These are phyloP conservation scores for Byssothecium circinans DNA, from an alignment of 2,329 filamentous ascomycete genomes.

Conservation along the genomic window DNA sequence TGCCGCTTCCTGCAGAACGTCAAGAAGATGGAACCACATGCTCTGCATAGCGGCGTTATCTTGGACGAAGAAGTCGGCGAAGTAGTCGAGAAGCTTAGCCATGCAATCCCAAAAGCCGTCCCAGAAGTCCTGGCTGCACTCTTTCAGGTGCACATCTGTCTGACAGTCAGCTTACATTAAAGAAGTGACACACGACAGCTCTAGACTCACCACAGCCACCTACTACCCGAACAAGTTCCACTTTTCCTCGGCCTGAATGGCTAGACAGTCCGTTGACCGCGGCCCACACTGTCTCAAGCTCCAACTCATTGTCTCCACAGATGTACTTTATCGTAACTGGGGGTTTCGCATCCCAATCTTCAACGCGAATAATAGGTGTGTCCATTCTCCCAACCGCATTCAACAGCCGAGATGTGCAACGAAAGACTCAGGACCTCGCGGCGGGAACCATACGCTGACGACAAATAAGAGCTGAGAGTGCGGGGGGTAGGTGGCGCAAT, in stretches of 20 bases:
- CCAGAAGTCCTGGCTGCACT: constrained; percentile 13
- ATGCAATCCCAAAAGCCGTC: constrained; percentile 18
- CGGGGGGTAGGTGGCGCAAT: too few species aligned
- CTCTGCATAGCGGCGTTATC: constrained; percentile 27
- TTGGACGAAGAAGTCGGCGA: constrained; percentile 26
- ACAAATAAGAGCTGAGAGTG: too few species aligned
- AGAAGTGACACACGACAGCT: not conserved
- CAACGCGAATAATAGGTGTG: constrained; percentile 14
- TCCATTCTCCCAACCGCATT: constrained; percentile 5
- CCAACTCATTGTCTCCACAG: constrained; percentile 17
- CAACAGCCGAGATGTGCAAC: not conserved
- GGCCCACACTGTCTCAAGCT: constrained; percentile 16
- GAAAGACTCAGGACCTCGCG: too few species aligned
- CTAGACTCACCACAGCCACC: not conserved
- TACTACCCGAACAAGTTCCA: not conserved
- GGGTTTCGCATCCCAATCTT: constrained; percentile 11
- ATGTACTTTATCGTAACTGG: constrained; percentile 16
- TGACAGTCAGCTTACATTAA: not conserved
- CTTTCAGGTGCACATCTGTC: not conserved
- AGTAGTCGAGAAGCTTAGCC: constrained; percentile 32
- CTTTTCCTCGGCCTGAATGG: constrained; percentile 6
- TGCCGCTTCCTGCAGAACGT: constrained; percentile 21
- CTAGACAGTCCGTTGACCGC: constrained; percentile 12
- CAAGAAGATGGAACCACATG: constrained; percentile 33
- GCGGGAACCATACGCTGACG: too few species aligned